These are phyloP conservation scores for Spiraea crenata DNA, from an alignment of 331 rosid species.

Conservation along the genomic window DNA sequence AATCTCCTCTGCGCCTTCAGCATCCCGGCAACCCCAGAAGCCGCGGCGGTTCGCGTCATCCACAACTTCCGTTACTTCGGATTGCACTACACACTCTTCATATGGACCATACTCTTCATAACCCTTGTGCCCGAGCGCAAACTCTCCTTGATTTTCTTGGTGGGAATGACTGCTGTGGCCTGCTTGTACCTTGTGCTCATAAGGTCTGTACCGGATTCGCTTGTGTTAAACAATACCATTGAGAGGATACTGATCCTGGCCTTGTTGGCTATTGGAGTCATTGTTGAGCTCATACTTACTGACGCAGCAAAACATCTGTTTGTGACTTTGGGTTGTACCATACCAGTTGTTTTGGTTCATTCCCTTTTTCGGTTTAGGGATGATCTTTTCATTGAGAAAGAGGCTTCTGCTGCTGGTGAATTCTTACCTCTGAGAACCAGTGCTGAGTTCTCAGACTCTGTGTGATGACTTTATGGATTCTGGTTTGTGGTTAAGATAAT, in stretches of 20 bases:
- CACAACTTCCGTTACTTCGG: no score
- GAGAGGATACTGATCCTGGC: slow-evolving; percentile 40
- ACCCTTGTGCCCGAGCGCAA: slow-evolving; percentile 49
- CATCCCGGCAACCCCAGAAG: no score
- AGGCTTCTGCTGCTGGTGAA: no score
- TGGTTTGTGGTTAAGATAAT: no score
- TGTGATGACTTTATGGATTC: slow-evolving; percentile 17
- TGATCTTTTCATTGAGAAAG: slow-evolving; percentile 33
- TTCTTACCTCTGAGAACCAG: slow-evolving; percentile 30
- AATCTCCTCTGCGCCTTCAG: no score
- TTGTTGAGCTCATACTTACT: slow-evolving; percentile 44
- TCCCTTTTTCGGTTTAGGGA: slow-evolving; percentile 44
- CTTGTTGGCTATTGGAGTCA: slow-evolving; percentile 41
- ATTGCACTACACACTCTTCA: no score
- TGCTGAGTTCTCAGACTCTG: slow-evolving; percentile 18
- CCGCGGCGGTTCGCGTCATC: no score
- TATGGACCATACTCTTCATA: slow-evolving; percentile 66
- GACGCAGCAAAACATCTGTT: slow-evolving; percentile 46
- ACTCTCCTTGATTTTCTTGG: slow-evolving; percentile 43
- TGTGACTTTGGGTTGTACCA: slow-evolving; percentile 35
- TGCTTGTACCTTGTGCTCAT: slow-evolving; percentile 32
- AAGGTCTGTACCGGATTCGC: slow-evolving; percentile 41
- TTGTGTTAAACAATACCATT: slow-evolving; percentile 37
- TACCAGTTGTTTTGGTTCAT: slow-evolving; percentile 54
- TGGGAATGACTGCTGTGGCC: slow-evolving; percentile 46